These are phyloP conservation scores for Knoxdaviesia capensis DNA, from an alignment of 2,329 filamentous ascomycete genomes.

Conservation along the genomic window DNA sequence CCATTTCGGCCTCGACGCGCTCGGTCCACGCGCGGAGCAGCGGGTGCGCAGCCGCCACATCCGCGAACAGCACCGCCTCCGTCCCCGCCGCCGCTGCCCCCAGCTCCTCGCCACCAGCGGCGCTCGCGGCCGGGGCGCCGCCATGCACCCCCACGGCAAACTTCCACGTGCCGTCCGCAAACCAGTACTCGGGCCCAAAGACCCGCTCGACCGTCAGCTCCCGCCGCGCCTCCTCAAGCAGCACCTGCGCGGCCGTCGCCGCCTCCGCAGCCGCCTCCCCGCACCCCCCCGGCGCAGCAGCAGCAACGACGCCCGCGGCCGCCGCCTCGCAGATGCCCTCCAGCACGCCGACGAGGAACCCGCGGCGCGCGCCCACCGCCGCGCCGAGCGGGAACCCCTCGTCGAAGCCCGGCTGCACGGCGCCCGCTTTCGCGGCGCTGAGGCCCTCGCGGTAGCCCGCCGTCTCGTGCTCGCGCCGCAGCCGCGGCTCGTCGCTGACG, in stretches of 20 bases:
- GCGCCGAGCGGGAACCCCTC: constrained; percentile 76
- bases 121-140: too few species aligned
- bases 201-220: constrained; percentile 43
- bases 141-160: constrained; percentile 32
- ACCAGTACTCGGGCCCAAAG: constrained; percentile 47
- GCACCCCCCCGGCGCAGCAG: background rate
- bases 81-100: constrained; percentile 12
- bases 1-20: constrained; percentile 1
- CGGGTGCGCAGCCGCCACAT: constrained; percentile 49
- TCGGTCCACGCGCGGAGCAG: constrained; percentile 34
- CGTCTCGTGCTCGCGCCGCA: constrained; percentile 60
- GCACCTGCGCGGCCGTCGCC: constrained; percentile 7
- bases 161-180: constrained; percentile 49
- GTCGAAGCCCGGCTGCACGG: constrained; percentile 78
- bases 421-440: constrained; percentile 49
- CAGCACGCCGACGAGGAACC: constrained; percentile 55
- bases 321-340: constrained; percentile 45
- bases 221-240: constrained; percentile 28
- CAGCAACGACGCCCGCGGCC: constrained; percentile 5
- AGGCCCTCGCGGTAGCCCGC: constrained; percentile 85
- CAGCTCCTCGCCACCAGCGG: constrained; percentile 9
- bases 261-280: constrained; percentile 7
- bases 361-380: constrained; percentile 53
- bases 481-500: constrained; percentile 29
- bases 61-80: constrained; percentile 29